Evolutionary conservation across 1,284 basidiomycete genomes (phyloP).

Genomic region (Exsudoporus floridanus): DNA sequence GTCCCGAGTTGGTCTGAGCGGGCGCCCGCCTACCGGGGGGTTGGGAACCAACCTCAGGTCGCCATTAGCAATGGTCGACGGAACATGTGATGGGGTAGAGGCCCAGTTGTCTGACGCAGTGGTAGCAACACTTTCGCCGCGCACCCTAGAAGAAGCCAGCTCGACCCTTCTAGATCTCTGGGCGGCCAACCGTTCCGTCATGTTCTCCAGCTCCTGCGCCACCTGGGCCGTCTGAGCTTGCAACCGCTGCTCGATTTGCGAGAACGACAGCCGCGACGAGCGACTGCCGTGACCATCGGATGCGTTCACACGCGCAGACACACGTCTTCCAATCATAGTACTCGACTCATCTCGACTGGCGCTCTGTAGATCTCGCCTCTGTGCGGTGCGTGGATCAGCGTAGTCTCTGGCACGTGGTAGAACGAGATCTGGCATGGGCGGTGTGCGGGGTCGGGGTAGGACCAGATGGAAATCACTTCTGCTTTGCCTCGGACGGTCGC

Average conservation of each 20-base stretch:
- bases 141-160: slow-evolving; percentile 19
- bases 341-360: slow-evolving; percentile 38
- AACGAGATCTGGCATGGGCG: slow-evolving; percentile 33
- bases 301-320: slow-evolving; percentile 46
- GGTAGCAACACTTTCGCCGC: slow-evolving; percentile 5
- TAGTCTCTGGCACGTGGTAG: slow-evolving; percentile 20
- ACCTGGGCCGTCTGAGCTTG: slow-evolving; percentile 34
- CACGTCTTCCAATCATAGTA: slow-evolving; percentile 50
- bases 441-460: slow-evolving; percentile 26
- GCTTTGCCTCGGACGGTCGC: slow-evolving; percentile 10
- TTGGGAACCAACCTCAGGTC: slow-evolving; percentile 10
- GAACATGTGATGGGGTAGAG: slow-evolving; percentile 1
- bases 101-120: neutral
- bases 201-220: slow-evolving; percentile 37
- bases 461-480: slow-evolving; percentile 14
- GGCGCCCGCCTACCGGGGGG: slow-evolving; percentile 10
- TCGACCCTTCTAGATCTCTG: slow-evolving; percentile 26
- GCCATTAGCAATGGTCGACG: neutral
- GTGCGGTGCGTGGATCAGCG: slow-evolving; percentile 12
- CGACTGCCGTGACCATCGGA: slow-evolving; percentile 20
- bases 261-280: slow-evolving; percentile 20
- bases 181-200: slow-evolving; percentile 26
- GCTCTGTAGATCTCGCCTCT: slow-evolving; percentile 22
- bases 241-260: slow-evolving; percentile 31
- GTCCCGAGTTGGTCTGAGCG: slow-evolving; percentile 19